Percentiles rank a stretch among this genome's conserved stretches.
phyloP scores from a whole-genome alignment of 2,329 filamentous ascomycete genomes.

The Arthrobotrys musiformis region DNA sequence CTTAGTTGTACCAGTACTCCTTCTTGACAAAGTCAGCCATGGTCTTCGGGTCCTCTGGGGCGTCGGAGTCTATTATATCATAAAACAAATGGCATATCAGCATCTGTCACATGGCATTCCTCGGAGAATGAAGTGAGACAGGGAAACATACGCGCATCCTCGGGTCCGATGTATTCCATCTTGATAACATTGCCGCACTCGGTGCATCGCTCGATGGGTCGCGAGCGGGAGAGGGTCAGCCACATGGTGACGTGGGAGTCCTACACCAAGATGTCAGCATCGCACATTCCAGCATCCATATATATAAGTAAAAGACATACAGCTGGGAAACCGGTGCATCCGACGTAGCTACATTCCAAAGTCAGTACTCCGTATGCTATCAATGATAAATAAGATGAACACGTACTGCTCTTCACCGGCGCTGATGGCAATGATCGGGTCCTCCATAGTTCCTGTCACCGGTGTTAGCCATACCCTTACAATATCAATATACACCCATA shows the following conservation, averaged over 20 bases:
- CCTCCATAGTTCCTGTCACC: slow-evolving; percentile 79
- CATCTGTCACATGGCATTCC: background rate
- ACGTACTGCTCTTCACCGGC: slow-evolving; percentile 96
- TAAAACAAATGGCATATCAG: background rate
- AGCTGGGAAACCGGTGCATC: slow-evolving; percentile 92
- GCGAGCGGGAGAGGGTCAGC: slow-evolving; percentile 88
- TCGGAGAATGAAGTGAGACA: slow-evolving; percentile 10
- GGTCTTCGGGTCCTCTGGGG: slow-evolving; percentile 82
- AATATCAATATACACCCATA: no score
- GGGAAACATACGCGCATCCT: slow-evolving; percentile 73
- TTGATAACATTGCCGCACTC: slow-evolving; percentile 98
- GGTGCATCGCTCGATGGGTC: slow-evolving; percentile 91
- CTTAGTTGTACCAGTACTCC: slow-evolving; percentile 78
- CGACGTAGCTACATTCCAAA: slow-evolving; percentile 62
- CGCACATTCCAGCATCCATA: background rate
- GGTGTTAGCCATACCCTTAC: no score
- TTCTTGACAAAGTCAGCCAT: slow-evolving; percentile 96
- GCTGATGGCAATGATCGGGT: slow-evolving; percentile 90
- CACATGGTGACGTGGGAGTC: slow-evolving; percentile 92
- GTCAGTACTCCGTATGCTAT: background rate
- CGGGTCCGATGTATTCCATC: slow-evolving; percentile 93
- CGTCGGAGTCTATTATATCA: slow-evolving; percentile 66
- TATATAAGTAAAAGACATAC: slow-evolving; percentile 41
- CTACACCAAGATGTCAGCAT: slow-evolving; percentile 3
- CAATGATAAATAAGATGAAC: background rate